A percentile compares a stretch with the other conserved stretches of the same genome.
Evolutionary conservation across 1,284 basidiomycete genomes (phyloP).

Genomic region (Ganoderma lucidum): DNA sequence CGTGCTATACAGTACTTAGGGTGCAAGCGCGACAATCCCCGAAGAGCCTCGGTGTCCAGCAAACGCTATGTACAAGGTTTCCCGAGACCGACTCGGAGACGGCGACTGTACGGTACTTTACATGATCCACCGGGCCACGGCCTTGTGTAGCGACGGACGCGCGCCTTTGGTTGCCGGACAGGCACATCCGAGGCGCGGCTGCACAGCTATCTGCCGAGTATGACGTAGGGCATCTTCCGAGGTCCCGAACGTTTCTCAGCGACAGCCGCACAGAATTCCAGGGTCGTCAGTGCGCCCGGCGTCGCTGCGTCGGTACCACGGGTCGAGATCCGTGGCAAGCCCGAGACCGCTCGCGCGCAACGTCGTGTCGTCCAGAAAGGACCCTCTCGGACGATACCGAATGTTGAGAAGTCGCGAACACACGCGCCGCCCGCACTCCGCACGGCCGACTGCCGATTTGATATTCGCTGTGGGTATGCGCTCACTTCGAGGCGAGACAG

Average conservation of each 20-base stretch:
- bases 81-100: neutral
- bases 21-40: neutral
- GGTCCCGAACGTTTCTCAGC: neutral
- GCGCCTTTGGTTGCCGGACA: constrained; percentile 1
- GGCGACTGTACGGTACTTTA: neutral
- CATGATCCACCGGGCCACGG: neutral
- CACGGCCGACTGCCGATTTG: neutral
- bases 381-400: neutral
- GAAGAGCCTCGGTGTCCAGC: neutral
- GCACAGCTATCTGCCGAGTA: neutral
- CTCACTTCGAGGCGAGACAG: constrained; percentile 1
- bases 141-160: neutral
- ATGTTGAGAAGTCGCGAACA: neutral
- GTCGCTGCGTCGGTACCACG: neutral
- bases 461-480: neutral
- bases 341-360: neutral
- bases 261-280: neutral
- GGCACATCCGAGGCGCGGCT: neutral
- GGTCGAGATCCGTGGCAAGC: neutral
- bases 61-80: neutral
- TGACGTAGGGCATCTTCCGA: neutral
- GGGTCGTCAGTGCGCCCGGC: neutral
- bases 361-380: neutral
- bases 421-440: neutral
- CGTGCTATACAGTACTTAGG: neutral